phyloP scores from a whole-genome alignment of 768 basidiomycete species.

The Termitomyces sp. region DNA sequence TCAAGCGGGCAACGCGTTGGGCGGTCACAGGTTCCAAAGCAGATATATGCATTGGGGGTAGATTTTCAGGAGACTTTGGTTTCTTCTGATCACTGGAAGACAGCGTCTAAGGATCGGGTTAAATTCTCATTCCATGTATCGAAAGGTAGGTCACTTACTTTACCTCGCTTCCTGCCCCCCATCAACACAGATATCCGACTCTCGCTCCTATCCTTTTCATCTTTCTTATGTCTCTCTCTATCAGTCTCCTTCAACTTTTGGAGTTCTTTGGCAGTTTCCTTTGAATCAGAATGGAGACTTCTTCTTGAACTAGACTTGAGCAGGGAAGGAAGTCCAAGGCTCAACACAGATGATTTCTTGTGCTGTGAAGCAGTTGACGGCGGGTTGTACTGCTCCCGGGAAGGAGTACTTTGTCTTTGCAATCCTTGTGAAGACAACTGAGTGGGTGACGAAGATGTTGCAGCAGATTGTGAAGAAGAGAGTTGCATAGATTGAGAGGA shows the following conservation, averaged over 20 bases:
- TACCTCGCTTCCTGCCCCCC: conserved; percentile 85
- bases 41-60: conserved; percentile 90
- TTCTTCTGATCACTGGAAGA: conserved; percentile 82
- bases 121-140: neutral
- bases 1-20: conserved; percentile 80
- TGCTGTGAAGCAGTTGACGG: conserved; percentile 54
- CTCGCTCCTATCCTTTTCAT: conserved; percentile 86
- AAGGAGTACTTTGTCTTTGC: conserved; percentile 40
- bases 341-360: conserved; percentile 80
- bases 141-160: conserved; percentile 44
- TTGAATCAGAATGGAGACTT: conserved; percentile 68
- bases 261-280: conserved; percentile 44
- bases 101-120: conserved; percentile 51
- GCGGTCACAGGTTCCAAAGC: conserved; percentile 78
- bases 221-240: conserved; percentile 57
- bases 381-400: conserved; percentile 47
- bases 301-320: conserved; percentile 82
- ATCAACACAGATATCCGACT: conserved; percentile 85
- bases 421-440: conserved; percentile 33
- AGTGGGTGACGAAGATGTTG: conserved; percentile 49
- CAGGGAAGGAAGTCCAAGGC: conserved; percentile 74
- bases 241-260: conserved; percentile 43
- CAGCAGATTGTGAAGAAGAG: conserved; percentile 40
- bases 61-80: conserved; percentile 55
- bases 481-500: conserved; percentile 84